Percentiles rank a stretch among this genome's conserved stretches.
Evolutionary conservation across 441 rosid species (phyloP).

Genomic region (Monsonia emarginata): DNA sequence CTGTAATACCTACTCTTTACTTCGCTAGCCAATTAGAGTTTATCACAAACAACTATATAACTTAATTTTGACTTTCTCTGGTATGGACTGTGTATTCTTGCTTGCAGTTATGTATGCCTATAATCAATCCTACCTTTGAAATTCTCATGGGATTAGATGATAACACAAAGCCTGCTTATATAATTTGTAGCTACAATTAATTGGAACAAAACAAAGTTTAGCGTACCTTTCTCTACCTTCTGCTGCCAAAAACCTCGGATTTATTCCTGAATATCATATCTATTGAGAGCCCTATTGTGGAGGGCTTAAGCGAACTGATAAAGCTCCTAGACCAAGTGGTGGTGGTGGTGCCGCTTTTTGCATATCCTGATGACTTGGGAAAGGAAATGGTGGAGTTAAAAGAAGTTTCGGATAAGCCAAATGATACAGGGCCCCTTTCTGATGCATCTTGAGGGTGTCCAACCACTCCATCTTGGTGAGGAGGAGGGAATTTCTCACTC

Average conservation of each 20-base stretch:
- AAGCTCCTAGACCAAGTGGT: constrained; percentile 41
- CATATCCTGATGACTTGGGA: constrained; percentile 32
- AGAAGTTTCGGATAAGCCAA: constrained; percentile 33
- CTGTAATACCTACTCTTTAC: background rate
- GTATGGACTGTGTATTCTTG: too few species aligned
- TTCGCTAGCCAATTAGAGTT: background rate
- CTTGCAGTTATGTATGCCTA: too few species aligned
- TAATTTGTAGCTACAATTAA: too few species aligned
- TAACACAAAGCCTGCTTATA: too few species aligned
- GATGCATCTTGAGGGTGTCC: constrained; percentile 45
- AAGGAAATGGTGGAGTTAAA: constrained; percentile 30
- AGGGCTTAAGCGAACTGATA: constrained; percentile 33
- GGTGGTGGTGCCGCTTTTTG: constrained; percentile 26
- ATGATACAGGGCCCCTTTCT: constrained; percentile 35
- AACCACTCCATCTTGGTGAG: constrained; percentile 81
- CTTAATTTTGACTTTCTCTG: too few species aligned
- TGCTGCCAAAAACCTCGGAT: constrained; percentile 45
- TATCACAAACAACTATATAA: background rate
- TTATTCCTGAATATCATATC: constrained; percentile 48
- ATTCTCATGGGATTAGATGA: too few species aligned
- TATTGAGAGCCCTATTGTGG: constrained; percentile 39
- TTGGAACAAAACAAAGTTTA: too few species aligned
- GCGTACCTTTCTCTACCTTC: constrained; percentile 30
- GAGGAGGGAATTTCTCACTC: constrained; percentile 96
- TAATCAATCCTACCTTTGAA: too few species aligned